Evolutionary conservation across 1,139 yeast genomes (phyloP).

Genomic region (Scheffersomyces quercinus): DNA sequence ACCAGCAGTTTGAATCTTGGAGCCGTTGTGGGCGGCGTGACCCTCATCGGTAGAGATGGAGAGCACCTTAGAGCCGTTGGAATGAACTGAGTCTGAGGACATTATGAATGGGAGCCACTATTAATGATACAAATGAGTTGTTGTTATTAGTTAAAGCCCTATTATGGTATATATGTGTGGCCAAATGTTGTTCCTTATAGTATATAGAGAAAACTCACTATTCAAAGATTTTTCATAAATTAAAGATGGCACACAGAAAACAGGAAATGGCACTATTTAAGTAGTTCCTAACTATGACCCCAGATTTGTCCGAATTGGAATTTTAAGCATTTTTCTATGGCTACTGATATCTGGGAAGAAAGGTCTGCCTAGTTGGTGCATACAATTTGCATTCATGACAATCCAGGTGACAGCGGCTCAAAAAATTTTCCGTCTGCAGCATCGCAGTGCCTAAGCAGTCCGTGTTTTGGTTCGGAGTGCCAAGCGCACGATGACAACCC

Average conservation of each 20-base stretch:
- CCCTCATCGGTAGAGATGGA: constrained; percentile 1
- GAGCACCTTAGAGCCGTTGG: constrained; percentile 5
- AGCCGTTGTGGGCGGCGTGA: not conserved
- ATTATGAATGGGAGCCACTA: no score
- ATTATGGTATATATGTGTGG: no score
- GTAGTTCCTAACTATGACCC: no score
- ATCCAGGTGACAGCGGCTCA: constrained; percentile 2
- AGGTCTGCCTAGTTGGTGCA: constrained; percentile 2
- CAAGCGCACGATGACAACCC: not conserved
- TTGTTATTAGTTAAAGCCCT: not conserved
- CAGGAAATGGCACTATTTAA: no score
- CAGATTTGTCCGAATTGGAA: no score
- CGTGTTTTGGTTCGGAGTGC: not conserved
- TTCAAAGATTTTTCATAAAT: no score
- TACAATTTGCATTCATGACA: no score
- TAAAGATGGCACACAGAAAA: no score
- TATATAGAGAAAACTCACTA: no score
- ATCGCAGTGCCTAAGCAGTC: constrained; percentile 1
- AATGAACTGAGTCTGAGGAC: constrained; percentile 3
- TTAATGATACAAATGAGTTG: not conserved
- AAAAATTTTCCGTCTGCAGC: not conserved
- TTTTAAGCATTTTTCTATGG: no score
- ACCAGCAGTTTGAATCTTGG: constrained; percentile 9
- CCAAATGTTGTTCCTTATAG: no score
- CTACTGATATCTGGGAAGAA: not conserved